These are phyloP conservation scores for Bathelium albidoporum DNA, from an alignment of 495 filamentous ascomycete genomes.

Conservation along the genomic window DNA sequence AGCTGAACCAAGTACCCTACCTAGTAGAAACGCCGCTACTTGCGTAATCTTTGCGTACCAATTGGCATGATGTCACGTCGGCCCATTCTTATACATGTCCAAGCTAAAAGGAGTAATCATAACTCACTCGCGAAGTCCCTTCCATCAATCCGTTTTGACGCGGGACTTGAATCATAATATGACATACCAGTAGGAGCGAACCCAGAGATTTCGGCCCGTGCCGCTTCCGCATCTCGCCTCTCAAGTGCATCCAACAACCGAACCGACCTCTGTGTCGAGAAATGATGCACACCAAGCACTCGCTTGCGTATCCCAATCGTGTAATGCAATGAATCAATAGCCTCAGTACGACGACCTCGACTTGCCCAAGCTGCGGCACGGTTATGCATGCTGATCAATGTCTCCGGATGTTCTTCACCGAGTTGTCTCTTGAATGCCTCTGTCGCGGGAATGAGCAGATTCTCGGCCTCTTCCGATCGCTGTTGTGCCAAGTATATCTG, in stretches of 20 bases:
- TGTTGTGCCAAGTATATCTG: background rate
- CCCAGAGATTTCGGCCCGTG: background rate
- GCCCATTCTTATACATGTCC: no score
- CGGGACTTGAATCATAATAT: background rate
- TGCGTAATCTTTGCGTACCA: no score
- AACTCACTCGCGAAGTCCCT: background rate
- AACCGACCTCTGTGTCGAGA: background rate
- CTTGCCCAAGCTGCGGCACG: background rate
- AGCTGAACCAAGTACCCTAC: no score
- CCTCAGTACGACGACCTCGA: background rate
- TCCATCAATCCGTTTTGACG: background rate
- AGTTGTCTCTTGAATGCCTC: background rate
- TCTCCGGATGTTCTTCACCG: background rate
- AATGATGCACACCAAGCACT: background rate
- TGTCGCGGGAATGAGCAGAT: background rate
- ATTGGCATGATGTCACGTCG: no score
- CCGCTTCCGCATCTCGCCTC: background rate
- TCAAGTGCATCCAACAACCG: background rate
- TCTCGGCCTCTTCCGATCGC: background rate
- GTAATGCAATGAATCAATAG: background rate
- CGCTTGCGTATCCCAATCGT: background rate
- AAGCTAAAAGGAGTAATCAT: no score
- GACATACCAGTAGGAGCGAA: background rate
- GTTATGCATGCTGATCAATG: background rate
- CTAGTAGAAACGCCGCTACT: no score